A percentile compares a stretch with the other conserved stretches of the same genome.
Conservation (phyloP, 306 rosid genomes). For the Prunus padus region DNA sequence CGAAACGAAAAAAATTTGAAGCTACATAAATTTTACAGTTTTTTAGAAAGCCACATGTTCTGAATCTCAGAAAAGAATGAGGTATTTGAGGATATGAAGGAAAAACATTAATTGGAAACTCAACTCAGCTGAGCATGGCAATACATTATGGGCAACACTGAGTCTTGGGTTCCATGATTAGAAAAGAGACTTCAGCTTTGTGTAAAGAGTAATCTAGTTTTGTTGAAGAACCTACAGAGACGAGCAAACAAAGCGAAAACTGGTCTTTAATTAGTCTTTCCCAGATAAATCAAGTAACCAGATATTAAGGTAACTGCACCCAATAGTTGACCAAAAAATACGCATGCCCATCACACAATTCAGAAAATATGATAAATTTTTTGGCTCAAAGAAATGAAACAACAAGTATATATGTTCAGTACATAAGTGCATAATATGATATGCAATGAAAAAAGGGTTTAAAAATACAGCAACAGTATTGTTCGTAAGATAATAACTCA, state of each 20-base stretch:
- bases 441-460: not conserved
- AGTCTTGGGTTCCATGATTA: slow-evolving; percentile 6
- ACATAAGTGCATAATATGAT: not conserved
- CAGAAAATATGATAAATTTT: not conserved
- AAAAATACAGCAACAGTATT: not conserved
- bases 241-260: not conserved
- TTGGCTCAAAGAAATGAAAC: not conserved
- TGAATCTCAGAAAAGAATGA: not conserved
- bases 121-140: not conserved
- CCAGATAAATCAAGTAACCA: not conserved
- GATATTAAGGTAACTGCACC: not conserved
- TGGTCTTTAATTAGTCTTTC: not conserved
- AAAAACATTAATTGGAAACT: not conserved
- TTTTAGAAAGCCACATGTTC: not conserved
- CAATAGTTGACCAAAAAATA: no score
- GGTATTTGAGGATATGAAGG: not conserved
- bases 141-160: not conserved
- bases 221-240: slow-evolving; percentile 10
- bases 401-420: not conserved
- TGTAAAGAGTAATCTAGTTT: slow-evolving; percentile 6
- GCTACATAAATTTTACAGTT: not conserved
- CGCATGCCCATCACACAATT: no score
- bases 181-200: slow-evolving; percentile 6
- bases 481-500: not conserved
- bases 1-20: not conserved